A percentile compares a stretch with the other conserved stretches of the same genome.
Conservation (phyloP, 345 rosid species). For the Dovyalis caffra region DNA sequence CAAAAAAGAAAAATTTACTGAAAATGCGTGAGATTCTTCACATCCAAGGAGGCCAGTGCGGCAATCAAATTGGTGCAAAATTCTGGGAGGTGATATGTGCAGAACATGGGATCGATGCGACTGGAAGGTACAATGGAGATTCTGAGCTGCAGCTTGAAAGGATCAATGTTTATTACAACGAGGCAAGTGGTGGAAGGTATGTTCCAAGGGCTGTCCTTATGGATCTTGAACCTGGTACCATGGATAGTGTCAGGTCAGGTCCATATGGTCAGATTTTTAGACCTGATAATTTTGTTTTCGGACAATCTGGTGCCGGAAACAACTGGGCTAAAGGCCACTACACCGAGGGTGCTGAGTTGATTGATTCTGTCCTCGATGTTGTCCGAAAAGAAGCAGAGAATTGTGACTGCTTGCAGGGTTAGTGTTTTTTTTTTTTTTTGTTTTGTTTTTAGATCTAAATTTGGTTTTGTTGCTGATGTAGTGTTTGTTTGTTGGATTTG, state of each 20-base stretch:
- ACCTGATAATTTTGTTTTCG: conserved; percentile 46
- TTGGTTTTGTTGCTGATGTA: neutral
- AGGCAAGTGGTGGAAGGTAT: conserved; percentile 38
- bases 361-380: conserved; percentile 43
- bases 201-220: conserved; percentile 42
- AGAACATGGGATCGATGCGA: conserved; percentile 36
- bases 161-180: conserved; percentile 47
- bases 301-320: conserved; percentile 51
- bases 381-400: conserved; percentile 46
- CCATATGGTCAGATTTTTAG: conserved; percentile 40
- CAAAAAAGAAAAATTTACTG: too few relatives aligned
- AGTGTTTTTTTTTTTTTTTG: neutral
- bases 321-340: conserved; percentile 51
- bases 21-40: conserved; percentile 41
- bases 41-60: conserved; percentile 43
- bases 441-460: neutral
- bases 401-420: conserved; percentile 43
- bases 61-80: conserved; percentile 40
- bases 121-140: conserved; percentile 27
- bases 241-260: conserved; percentile 39
- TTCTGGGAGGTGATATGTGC: conserved; percentile 41
- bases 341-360: conserved; percentile 44
- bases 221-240: conserved; percentile 47
- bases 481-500: neutral
- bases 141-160: conserved; percentile 28